These are phyloP conservation scores for Noccaea bulbosa DNA, from an alignment of 345 rosid genomes.

Conservation along the genomic window DNA sequence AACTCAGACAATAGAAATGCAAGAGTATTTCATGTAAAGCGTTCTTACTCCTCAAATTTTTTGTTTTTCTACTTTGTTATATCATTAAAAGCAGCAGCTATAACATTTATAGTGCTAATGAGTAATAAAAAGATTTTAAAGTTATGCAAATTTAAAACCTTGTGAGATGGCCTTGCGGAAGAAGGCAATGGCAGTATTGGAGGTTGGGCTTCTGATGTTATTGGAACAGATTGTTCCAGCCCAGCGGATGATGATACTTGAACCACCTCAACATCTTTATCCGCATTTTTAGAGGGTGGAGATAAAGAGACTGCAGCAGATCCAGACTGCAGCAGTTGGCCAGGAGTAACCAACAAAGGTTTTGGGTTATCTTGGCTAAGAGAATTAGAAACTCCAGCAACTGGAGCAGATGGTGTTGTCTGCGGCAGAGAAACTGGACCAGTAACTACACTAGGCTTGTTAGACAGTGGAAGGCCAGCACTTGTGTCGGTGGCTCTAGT, in stretches of 20 bases:
- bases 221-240: conserved; percentile 54
- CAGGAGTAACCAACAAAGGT: conserved; percentile 74
- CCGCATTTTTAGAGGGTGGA: conserved; percentile 53
- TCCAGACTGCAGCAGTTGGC: conserved; percentile 69
- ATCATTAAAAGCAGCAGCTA: background rate
- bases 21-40: conserved; percentile 10
- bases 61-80: background rate
- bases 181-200: conserved; percentile 86
- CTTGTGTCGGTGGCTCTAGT: conserved; percentile 55
- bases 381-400: conserved; percentile 52
- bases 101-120: background rate
- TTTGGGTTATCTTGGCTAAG: conserved; percentile 51
- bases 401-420: conserved; percentile 48
- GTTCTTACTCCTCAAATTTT: background rate
- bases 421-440: conserved; percentile 57
- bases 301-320: conserved; percentile 48
- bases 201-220: conserved; percentile 65
- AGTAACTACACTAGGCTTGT: conserved; percentile 52
- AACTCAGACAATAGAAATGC: conserved; percentile 21
- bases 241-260: conserved; percentile 56
- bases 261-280: conserved; percentile 77
- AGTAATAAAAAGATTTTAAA: conserved; percentile 7
- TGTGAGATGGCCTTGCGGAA: conserved; percentile 55
- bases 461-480: conserved; percentile 49
- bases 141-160: conserved; percentile 18